Base-by-base conservation (phyloP, 495 filamentous ascomycete species). In the Penicillium waksmanii region DNA sequence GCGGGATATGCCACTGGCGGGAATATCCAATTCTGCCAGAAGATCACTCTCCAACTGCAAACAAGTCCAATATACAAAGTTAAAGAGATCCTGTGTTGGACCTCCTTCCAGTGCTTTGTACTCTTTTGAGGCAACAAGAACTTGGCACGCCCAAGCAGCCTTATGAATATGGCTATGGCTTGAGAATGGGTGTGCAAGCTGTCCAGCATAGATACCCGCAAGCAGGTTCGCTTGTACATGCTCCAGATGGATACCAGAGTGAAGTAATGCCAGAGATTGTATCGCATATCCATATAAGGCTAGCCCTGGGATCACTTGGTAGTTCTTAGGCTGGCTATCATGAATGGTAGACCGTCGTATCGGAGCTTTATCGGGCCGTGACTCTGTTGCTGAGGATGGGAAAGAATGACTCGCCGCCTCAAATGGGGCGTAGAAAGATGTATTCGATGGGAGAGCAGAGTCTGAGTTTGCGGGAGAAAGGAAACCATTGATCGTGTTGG, bases 21-120 rank as follows among this genome's bases (percentile, higher is more conserved):
- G 89, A 31, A 89, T 84, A 57, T 90, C 89, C 31, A 97, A 75
- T 73, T 98, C 95, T 10, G 95, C 95, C 33, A 97, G 77, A 43
- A 98, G 89, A 72, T 98, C 95, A 76, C 95, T 97, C 75, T 98
- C 95, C 19, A 98, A 80, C 63, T 97, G 95, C 63, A 97, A 76
- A 68, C 91, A 96, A 9, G 93, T 95, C 94, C 94, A 98, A 64
- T 91, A 97, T 7, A 92, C 91, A 62, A 95, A 87, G 35, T 88
- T 78, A 51, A 89, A 78, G 42, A 89, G 78, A 62, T 87, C 85
- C 47, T 70, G 67, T 1, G 59, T 25, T 8, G 57, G 55, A 11
- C 69, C 67, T 15, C 72, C 69, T 15, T 52, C 47, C 33, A 72
- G 64, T 52, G 64, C 38, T 17, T 71, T 70, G 62, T 80, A 81